Evolutionary conservation across 1,284 basidiomycete genomes (phyloP).

Genomic region (Apiotrichum gracile): DNA sequence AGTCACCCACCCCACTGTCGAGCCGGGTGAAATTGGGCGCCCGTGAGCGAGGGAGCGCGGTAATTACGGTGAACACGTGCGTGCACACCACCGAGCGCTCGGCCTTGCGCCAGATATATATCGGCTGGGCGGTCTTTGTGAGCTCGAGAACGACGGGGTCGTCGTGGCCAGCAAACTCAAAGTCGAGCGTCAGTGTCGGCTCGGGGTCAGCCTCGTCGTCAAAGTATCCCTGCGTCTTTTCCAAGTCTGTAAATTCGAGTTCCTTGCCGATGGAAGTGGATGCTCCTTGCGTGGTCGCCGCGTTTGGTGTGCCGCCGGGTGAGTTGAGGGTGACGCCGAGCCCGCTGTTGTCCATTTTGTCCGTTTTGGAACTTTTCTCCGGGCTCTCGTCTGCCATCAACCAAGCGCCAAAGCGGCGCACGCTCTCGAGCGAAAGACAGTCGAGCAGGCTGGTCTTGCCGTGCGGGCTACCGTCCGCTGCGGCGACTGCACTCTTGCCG

Average conservation of each 20-base stretch:
- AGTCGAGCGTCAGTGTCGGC: conserved; percentile 19
- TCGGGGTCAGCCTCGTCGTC: conserved; percentile 9
- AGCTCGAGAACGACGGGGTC: conserved; percentile 24
- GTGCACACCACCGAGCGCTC: conserved; percentile 12
- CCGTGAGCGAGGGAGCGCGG: conserved; percentile 18
- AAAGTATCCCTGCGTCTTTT: conserved; percentile 24
- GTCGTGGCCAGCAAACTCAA: conserved; percentile 16
- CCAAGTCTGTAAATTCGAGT: background rate
- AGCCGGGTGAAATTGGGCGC: background rate
- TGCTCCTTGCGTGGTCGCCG: too few relatives aligned
- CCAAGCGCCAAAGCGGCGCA: conserved; percentile 33
- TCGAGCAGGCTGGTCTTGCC: conserved; percentile 22
- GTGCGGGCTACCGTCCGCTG: too few relatives aligned
- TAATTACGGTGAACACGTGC: conserved; percentile 31
- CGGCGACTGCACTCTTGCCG: background rate
- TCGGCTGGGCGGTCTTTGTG: conserved; percentile 29
- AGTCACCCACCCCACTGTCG: too few relatives aligned
- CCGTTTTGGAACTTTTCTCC: background rate
- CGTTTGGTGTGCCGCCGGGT: too few relatives aligned
- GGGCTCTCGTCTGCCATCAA: conserved; percentile 8
- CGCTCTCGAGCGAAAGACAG: conserved; percentile 27
- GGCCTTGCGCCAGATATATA: conserved; percentile 9
- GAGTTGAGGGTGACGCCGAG: too few relatives aligned
- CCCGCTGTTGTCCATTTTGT: background rate
- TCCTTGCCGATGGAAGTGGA: too few relatives aligned